These are phyloP conservation scores for Stachybotrys echinatus DNA, from an alignment of 2,329 filamentous ascomycete species.

Conservation along the genomic window DNA sequence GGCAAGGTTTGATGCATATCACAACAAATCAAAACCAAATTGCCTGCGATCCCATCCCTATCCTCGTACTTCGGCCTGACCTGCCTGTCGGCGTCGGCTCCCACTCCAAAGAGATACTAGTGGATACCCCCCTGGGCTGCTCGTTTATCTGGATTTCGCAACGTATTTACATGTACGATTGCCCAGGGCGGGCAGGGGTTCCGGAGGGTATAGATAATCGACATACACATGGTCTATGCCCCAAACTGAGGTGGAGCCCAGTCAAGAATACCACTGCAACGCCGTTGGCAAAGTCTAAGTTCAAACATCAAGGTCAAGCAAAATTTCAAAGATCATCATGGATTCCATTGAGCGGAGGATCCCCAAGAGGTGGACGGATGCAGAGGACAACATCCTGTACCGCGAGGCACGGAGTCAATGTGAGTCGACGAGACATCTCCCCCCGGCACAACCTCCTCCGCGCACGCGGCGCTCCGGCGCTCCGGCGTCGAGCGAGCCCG, in stretches of 20 bases:
- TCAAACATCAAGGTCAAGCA: background rate
- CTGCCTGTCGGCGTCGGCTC: too few species aligned
- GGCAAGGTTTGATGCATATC: background rate
- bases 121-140: too few species aligned
- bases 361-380: slow-evolving; percentile 6
- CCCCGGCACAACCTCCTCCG: background rate
- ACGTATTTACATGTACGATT: background rate
- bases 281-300: too few species aligned
- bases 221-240: background rate
- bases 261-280: background rate
- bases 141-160: too few species aligned
- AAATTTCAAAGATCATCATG: background rate
- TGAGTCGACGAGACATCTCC: background rate
- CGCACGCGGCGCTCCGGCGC: too few species aligned
- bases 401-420: slow-evolving; percentile 6
- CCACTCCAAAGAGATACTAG: background rate
- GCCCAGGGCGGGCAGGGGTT: background rate
- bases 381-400: slow-evolving; percentile 4
- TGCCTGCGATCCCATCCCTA: too few species aligned
- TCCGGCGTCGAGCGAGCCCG: too few species aligned
- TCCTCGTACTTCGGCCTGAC: background rate
- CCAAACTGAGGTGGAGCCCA: background rate
- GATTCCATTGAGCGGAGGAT: background rate
- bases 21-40: too few species aligned
- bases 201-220: background rate